Evolutionary conservation across 106 monocot genomes (phyloP), one percentile per base, ranked within the genome.

Genomic region (Allium fistulosum): DNA sequence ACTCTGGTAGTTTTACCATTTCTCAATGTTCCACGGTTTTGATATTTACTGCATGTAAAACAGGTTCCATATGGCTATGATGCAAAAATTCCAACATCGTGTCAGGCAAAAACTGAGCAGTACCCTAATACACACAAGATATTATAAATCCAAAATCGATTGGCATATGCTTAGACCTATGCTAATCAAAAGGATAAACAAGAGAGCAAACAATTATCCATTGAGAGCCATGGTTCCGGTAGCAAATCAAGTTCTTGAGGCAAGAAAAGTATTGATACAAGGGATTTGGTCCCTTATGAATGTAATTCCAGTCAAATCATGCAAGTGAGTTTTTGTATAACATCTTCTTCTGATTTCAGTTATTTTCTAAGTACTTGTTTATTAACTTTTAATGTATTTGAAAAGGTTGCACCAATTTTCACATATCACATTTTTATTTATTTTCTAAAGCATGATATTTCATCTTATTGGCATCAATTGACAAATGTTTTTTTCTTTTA

Each of bases 181-280:
- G 96, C 86, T 96, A 74, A 80, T 92, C 10, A 87, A 86, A 68
- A 91, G 96, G 77, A 92, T 92, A 59, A 78, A 75, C 46, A 89
- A 86, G 57, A 79, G 96, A 55, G 85, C 80, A 13, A 86, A 78
- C 17, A 67, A 78, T 26, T 96, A 92, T 56, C 92, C 91, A 37
- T 69, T 96, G 37, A 86, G 70, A 74, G 60, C 59, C 63, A 88
- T 96, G 92, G 62, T 84, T 57, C 91, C 79, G 50, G 86, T 92
- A 16, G 96, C 88, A 51, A 57, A 86, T 37, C 86, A 92, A 46
- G 92, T 96, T 46, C 61, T 96, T 17, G 74, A 76, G 28, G 69
- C 88, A 9, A 82, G 91, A 78, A 59, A 69, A 58, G 11, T 81
- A 52, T 68, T 96, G 51, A 73, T 46, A 28, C 37, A 53, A 68